Evolutionary conservation across 805 yeast genomes (phyloP).

Genomic region (Pichia ethanolica): DNA sequence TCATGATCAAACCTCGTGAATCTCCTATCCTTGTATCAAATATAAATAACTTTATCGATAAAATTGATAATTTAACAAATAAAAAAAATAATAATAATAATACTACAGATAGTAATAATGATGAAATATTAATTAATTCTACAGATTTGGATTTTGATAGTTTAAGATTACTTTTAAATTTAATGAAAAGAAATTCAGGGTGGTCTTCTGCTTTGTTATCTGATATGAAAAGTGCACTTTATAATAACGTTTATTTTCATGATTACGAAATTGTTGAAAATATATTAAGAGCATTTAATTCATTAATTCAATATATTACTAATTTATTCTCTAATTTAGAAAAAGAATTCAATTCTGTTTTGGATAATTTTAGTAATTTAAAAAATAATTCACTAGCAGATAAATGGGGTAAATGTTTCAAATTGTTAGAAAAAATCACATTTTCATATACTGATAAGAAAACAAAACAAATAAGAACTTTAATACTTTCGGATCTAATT

Average conservation of each 20-base stretch:
- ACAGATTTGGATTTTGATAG: conserved; percentile 29
- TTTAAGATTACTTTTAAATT: conserved; percentile 31
- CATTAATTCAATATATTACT: conserved; percentile 44
- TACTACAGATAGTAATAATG: background rate
- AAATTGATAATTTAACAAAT: conserved; percentile 1
- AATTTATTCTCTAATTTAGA: conserved; percentile 37
- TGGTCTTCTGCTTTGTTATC: conserved; percentile 33
- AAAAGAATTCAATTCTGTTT: conserved; percentile 31
- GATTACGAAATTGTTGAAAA: conserved; percentile 30
- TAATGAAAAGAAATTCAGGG: conserved; percentile 31
- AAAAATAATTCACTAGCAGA: conserved; percentile 37
- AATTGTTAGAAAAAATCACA: conserved; percentile 20
- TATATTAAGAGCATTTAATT: conserved; percentile 43
- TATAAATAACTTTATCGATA: background rate
- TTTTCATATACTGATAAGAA: conserved; percentile 19
- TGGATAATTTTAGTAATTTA: conserved; percentile 28
- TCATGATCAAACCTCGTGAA: conserved; percentile 28
- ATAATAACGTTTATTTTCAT: conserved; percentile 15
- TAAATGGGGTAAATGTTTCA: conserved; percentile 32
- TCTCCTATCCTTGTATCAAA: conserved; percentile 20
- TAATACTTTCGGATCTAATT: conserved; percentile 30
- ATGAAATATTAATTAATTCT: conserved; percentile 16
- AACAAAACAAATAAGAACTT: conserved; percentile 6
- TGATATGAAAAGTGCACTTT: conserved; percentile 26
- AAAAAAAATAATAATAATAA: background rate